A percentile compares a stretch with the other conserved stretches of the same genome.
Conservation (phyloP, 192 early-diverging fungal species). For the Radiomyces spectabilis region DNA sequence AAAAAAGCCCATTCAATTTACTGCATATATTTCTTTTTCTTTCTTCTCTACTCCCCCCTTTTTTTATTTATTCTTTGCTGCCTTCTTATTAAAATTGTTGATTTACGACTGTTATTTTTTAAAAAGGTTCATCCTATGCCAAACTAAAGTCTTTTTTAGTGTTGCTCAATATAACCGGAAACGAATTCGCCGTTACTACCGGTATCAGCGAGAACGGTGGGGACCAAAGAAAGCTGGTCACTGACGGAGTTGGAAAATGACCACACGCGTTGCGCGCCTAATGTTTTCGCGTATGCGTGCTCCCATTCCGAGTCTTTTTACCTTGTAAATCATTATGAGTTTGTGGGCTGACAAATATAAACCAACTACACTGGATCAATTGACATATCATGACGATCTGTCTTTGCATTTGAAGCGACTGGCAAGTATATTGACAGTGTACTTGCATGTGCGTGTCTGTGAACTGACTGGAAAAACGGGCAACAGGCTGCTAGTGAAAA, state of each 20-base stretch:
- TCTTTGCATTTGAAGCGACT: slow-evolving; percentile 67
- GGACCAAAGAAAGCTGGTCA: too few relatives aligned
- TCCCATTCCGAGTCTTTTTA: too few relatives aligned
- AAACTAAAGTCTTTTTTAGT: slow-evolving; percentile 99
- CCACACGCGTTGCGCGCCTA: too few relatives aligned
- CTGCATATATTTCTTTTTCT: too few relatives aligned
- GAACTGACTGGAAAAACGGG: not conserved
- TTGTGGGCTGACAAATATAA: slow-evolving; percentile 96
- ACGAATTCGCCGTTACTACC: slow-evolving; percentile 94
- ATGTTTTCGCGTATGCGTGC: too few relatives aligned
- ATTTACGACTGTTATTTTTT: too few relatives aligned
- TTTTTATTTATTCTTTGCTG: too few relatives aligned
- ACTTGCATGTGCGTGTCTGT: not conserved
- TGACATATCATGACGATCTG: slow-evolving; percentile 77
- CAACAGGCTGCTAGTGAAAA: slow-evolving; percentile 58
- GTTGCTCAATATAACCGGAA: slow-evolving; percentile 98
- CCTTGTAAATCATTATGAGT: slow-evolving; percentile 29
- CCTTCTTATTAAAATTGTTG: too few relatives aligned
- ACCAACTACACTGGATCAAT: slow-evolving; percentile 72
- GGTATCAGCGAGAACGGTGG: slow-evolving; percentile 98
- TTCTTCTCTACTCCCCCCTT: too few relatives aligned
- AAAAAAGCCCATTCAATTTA: too few relatives aligned
- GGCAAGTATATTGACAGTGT: slow-evolving; percentile 31
- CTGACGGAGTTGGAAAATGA: too few relatives aligned
- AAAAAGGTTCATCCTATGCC: slow-evolving; percentile 96